A percentile compares a stretch with the other conserved stretches of the same genome.
Evolutionary conservation across 768 basidiomycete genomes (phyloP).

Genomic region (Daedalea quercina): DNA sequence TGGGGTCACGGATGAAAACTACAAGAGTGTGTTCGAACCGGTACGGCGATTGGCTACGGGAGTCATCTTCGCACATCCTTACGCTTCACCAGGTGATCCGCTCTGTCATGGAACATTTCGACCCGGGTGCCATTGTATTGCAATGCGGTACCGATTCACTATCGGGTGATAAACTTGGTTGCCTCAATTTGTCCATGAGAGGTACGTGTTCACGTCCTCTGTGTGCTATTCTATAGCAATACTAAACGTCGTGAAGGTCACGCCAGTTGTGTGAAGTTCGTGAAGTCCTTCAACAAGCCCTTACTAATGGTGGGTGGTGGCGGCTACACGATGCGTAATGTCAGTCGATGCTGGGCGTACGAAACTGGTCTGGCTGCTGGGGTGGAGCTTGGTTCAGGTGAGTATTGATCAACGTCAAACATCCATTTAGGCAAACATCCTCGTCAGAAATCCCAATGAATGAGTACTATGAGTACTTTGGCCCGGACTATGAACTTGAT

Average conservation of each 20-base stretch:
- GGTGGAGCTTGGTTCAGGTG: conserved; percentile 83
- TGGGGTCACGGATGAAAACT: conserved; percentile 92
- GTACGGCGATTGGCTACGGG: conserved; percentile 29
- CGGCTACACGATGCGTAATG: conserved; percentile 97
- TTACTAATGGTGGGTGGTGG: conserved; percentile 94
- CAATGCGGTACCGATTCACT: conserved; percentile 98
- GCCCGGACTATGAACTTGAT: conserved; percentile 93
- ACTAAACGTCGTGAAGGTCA: conserved; percentile 56
- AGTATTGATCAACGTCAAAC: too few relatives aligned
- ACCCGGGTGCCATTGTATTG: conserved; percentile 90
- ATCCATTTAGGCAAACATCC: too few relatives aligned
- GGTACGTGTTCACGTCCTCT: conserved; percentile 33
- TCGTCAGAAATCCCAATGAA: conserved; percentile 90
- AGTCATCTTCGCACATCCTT: background rate
- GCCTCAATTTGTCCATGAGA: conserved; percentile 94
- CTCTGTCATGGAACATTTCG: conserved; percentile 91
- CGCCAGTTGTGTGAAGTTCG: conserved; percentile 94
- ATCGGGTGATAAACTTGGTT: conserved; percentile 93
- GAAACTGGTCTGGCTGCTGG: conserved; percentile 99
- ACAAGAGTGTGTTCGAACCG: conserved; percentile 92
- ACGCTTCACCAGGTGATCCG: conserved; percentile 65
- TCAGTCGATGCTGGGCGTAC: conserved; percentile 94
- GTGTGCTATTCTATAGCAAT: background rate
- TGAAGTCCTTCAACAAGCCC: conserved; percentile 93
- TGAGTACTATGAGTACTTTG: conserved; percentile 99